Base-by-base conservation (phyloP, 768 basidiomycete genomes). In the Russula emetica region DNA sequence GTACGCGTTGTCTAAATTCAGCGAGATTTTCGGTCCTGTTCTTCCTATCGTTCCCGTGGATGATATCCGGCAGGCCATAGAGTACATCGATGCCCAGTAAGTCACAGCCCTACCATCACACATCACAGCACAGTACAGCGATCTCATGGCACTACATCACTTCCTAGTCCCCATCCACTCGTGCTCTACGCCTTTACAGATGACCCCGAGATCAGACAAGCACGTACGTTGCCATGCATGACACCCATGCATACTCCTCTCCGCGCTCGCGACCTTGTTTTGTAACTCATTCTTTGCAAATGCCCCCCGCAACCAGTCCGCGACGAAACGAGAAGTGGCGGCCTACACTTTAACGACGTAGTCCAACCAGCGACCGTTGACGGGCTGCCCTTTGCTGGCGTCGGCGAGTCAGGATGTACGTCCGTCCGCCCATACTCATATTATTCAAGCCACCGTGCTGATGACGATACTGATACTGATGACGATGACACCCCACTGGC, bases 11-110 rank as follows among this genome's bases (percentile, higher is more conserved):
- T 24, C 36, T 36, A 34, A 10, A 55, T 34, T 10, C 66, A 89
- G 88, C 64, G 90, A 91, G 71, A 71, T 90, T 3, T 92, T 92
- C 67, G 90, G 87, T 0, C 89, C 90, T 0, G 71, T 91, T 26
- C 69, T 91, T 8, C 83, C 88, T 0, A 77, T 92, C 51, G 68
- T 90, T 14, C 75, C 82, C 0, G 79, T 90, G 0, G 80, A 84
- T 36, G 75, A 72, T 58, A 58, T 87, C 8, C 78, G 83, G 3
- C 81, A 83, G 22, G 87, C 84, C 0, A 75, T 88, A 42, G 76
- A 77, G 1, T 83, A 83, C 68, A 72, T 89, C 49, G 81, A 80
- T 52, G 72, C 74, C 3, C 77, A 79, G 87, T 86, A n/a, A n/a
- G n/a, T n/a, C n/a, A n/a, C n/a, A n/a, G n/a, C n/a, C n/a, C n/a